Conservation (phyloP, 2,329 filamentous ascomycete genomes). For the Anthostomella pinea region DNA sequence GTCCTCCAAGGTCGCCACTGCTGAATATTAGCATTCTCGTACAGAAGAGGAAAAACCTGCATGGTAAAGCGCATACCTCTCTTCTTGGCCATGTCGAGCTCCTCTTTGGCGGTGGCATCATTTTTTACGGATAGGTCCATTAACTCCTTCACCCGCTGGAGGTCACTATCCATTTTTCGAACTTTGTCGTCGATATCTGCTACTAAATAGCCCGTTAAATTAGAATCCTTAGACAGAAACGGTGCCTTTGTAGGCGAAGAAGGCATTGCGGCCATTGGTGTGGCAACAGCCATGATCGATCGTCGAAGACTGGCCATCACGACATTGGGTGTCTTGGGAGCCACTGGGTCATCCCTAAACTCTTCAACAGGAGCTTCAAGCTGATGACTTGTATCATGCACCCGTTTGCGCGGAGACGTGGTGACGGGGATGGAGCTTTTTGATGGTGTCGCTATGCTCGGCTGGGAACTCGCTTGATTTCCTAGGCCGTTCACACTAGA, state of each 20-base stretch:
- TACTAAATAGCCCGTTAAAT: slow-evolving; percentile 60
- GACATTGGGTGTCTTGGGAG: slow-evolving; percentile 33
- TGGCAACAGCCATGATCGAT: slow-evolving; percentile 33
- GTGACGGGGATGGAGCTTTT: slow-evolving; percentile 20
- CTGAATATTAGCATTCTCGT: slow-evolving; percentile 13
- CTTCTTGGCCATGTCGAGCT: slow-evolving; percentile 69
- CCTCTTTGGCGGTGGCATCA: slow-evolving; percentile 68
- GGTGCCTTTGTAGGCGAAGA: slow-evolving; percentile 44
- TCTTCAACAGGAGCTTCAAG: slow-evolving; percentile 9
- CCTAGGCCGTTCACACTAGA: slow-evolving; percentile 23
- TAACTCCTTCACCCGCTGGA: slow-evolving; percentile 67
- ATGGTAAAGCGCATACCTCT: slow-evolving; percentile 56
- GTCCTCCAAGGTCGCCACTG: slow-evolving; percentile 49
- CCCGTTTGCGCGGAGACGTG: slow-evolving; percentile 26
- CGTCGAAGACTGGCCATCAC: slow-evolving; percentile 27
- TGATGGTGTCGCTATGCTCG: slow-evolving; percentile 23
- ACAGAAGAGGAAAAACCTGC: no score
- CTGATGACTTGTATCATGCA: slow-evolving; percentile 3
- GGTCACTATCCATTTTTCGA: slow-evolving; percentile 72
- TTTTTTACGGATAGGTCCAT: slow-evolving; percentile 68
- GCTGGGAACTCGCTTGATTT: slow-evolving; percentile 47
- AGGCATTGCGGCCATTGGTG: slow-evolving; percentile 34
- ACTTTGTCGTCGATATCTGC: slow-evolving; percentile 80
- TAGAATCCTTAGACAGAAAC: slow-evolving; percentile 73
- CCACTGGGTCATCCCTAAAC: slow-evolving; percentile 20